phyloP scores from a whole-genome alignment of 176 grass and related monocot genomes.

The Elymus sibiricus region DNA sequence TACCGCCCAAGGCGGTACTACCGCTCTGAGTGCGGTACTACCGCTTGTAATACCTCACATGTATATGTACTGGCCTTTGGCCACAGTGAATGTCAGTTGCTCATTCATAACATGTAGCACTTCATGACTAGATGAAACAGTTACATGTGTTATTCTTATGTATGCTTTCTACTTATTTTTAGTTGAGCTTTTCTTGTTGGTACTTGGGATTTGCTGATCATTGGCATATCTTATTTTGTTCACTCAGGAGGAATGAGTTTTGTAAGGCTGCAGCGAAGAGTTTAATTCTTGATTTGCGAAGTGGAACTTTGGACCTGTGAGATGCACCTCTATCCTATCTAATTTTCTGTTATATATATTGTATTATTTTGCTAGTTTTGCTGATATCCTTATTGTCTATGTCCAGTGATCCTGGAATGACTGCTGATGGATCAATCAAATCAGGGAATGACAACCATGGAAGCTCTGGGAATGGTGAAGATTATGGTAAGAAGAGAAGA shows the following conservation, averaged over 20 bases:
- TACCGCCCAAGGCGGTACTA: no score
- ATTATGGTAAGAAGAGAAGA: conserved; percentile 57
- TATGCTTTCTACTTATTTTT: background rate
- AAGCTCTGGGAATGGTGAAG: conserved; percentile 61
- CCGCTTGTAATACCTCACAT: no score
- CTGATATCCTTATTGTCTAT: conserved; percentile 30
- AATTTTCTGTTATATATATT: conserved; percentile 11
- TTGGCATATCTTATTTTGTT: conserved; percentile 3
- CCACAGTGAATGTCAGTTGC: no score
- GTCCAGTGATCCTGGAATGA: conserved; percentile 62
- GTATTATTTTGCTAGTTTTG: conserved; percentile 7
- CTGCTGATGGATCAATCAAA: conserved; percentile 33
- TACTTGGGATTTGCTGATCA: background rate
- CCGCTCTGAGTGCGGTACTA: no score
- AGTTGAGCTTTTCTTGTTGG: conserved; percentile 15
- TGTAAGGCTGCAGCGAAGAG: conserved; percentile 56
- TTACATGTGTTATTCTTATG: background rate
- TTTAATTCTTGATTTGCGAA: conserved; percentile 69
- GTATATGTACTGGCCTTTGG: no score
- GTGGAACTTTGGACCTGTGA: conserved; percentile 75
- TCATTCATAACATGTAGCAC: no score
- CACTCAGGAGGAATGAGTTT: conserved; percentile 46
- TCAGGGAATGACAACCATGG: conserved; percentile 48
- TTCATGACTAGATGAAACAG: background rate
- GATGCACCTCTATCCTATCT: conserved; percentile 17